Percentiles rank a stretch among this genome's conserved stretches.
Evolutionary conservation across 768 basidiomycete genomes (phyloP).

Genomic region (Panus rudis): DNA sequence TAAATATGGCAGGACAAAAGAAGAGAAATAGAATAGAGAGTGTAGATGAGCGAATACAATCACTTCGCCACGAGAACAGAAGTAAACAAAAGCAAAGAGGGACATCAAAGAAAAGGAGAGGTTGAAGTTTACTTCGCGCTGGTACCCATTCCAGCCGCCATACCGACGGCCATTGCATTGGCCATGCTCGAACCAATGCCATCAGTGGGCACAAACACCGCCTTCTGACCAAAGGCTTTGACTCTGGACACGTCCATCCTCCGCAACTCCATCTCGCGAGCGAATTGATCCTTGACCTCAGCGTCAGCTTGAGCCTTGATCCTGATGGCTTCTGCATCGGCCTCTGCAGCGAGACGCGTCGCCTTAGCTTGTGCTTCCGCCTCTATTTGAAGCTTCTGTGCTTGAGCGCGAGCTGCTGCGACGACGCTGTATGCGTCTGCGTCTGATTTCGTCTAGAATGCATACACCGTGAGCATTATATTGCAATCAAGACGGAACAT

Average conservation of each 20-base stretch:
- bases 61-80: too few relatives aligned
- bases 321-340: constrained; percentile 63
- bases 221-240: constrained; percentile 58
- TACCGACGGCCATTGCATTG: constrained; percentile 55
- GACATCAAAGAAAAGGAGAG: background rate
- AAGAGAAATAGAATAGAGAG: too few relatives aligned
- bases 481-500: background rate
- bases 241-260: constrained; percentile 59
- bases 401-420: constrained; percentile 68
- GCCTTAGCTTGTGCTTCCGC: constrained; percentile 76
- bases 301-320: constrained; percentile 60
- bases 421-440: constrained; percentile 69
- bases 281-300: constrained; percentile 54
- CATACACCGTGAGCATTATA: background rate
- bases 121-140: background rate
- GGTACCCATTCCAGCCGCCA: constrained; percentile 51
- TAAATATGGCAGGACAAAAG: too few relatives aligned
- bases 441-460: constrained; percentile 56
- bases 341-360: constrained; percentile 65
- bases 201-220: constrained; percentile 66
- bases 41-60: too few relatives aligned
- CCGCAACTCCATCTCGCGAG: constrained; percentile 69
- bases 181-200: constrained; percentile 52
- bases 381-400: constrained; percentile 57
- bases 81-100: too few relatives aligned